Evolutionary conservation across 176 grass and related monocot species (phyloP), one percentile per base, ranked within the genome.

Genomic region (Phyllostachys edulis): DNA sequence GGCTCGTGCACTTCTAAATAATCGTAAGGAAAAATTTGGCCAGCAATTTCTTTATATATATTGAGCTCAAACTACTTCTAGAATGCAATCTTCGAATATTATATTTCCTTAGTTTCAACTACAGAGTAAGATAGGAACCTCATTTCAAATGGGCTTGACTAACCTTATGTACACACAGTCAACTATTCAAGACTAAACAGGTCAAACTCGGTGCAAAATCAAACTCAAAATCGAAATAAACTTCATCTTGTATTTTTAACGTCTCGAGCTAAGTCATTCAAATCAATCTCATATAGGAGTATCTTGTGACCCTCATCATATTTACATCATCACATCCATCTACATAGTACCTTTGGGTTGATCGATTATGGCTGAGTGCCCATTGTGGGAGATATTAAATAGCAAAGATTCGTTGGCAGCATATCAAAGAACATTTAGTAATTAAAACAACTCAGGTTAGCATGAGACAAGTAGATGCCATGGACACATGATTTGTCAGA

Each of bases 171-270:
- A 27, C 51, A 36, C 34, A 64, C 44, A n/a, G n/a, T 67, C 23
- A 63, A 17, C 23, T 34, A 77, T 21, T 52, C 50, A 85, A 62
- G 10, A 54, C 49, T 12, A 89, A 63, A 20, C 14, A 81, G 9
- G 34, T 70, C 4, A 40, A 63, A 18, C 52, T 85, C n/a, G 60
- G 5, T 63, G 63, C 18, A 55, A 81, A 69, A 69, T 62, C 27
- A 62, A 51, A 64, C 45, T 20, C 18, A 71, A 67, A 57, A 29
- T 77, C 2, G 20, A 69, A 68, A 75, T 34, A 63, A 84, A 61
- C 12, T 63, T 70, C 36, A 70, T 2, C 52, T 77, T 38, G 24
- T 13, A 9, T 71, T 80, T 17, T 42, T 39, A 80, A 68, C 38
- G 18, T 24, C 49, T 16, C 10, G 3, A 71, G 15, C 7, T 13